phyloP scores from a whole-genome alignment of 495 filamentous ascomycete genomes.

The Penicillium crystallinum region DNA sequence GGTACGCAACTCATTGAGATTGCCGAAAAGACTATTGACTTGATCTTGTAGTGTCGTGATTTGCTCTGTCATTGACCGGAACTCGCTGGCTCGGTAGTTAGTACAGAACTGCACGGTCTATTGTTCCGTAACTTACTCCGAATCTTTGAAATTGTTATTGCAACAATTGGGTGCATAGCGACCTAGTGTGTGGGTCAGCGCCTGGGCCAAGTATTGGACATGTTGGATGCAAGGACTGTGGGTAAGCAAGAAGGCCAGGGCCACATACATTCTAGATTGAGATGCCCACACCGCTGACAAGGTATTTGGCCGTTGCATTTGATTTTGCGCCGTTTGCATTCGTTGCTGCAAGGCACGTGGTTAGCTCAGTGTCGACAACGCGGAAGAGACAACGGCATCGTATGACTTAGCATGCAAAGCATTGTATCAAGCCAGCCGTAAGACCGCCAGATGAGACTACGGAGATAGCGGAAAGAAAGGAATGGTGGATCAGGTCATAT shows the following conservation, averaged over 20 bases:
- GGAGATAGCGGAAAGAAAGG: neutral
- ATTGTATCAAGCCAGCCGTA: neutral
- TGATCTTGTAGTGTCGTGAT: slow-evolving; percentile 75
- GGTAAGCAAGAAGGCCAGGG: neutral
- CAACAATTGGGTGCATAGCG: slow-evolving; percentile 93
- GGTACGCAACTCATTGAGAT: slow-evolving; percentile 58
- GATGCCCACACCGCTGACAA: slow-evolving; percentile 83
- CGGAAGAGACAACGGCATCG: neutral
- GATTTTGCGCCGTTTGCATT: slow-evolving; percentile 92
- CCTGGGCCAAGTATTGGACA: neutral
- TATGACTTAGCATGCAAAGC: slow-evolving; percentile 10
- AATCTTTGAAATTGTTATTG: slow-evolving; percentile 74
- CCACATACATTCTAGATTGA: slow-evolving; percentile 68
- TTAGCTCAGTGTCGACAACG: slow-evolving; percentile 12
- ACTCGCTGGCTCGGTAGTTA: slow-evolving; percentile 52
- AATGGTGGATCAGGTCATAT: slow-evolving; percentile 16
- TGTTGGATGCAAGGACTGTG: neutral
- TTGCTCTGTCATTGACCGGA: slow-evolving; percentile 68
- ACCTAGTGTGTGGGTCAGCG: slow-evolving; percentile 21
- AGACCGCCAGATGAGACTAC: neutral
- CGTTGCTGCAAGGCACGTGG: slow-evolving; percentile 49
- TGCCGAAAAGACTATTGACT: slow-evolving; percentile 69
- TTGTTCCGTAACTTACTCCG: slow-evolving; percentile 47
- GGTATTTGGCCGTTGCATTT: slow-evolving; percentile 91
- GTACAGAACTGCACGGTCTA: neutral